phyloP scores from a whole-genome alignment of 176 grass and related monocot species.

The Thalia dealbata region DNA sequence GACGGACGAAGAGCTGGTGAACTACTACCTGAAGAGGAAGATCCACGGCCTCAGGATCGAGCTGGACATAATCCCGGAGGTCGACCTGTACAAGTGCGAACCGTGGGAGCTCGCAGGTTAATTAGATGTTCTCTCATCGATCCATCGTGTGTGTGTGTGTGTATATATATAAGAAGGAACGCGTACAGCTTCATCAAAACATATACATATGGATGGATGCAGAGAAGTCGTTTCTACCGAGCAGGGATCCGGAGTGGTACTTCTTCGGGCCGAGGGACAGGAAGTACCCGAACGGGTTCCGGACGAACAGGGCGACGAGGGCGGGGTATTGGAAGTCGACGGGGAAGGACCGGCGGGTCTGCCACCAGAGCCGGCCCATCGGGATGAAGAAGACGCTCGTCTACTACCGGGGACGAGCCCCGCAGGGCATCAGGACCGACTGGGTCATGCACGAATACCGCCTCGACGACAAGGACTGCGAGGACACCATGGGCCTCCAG shows the following conservation, averaged over 20 bases:
- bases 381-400: conserved; percentile 99
- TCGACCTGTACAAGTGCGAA: conserved; percentile 98
- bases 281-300: conserved; percentile 83
- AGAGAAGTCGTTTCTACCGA: conserved; percentile 98
- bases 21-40: conserved; percentile 99
- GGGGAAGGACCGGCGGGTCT: conserved; percentile 78
- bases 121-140: no score
- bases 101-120: conserved; percentile 92
- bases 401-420: conserved; percentile 89
- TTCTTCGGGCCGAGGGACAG: conserved; percentile 88
- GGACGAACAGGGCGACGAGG: conserved; percentile 82
- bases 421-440: conserved; percentile 79
- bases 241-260: conserved; percentile 98
- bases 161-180: no score
- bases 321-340: conserved; percentile 98
- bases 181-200: no score
- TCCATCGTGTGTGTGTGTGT: no score
- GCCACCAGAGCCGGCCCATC: conserved; percentile 53
- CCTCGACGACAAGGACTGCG: conserved; percentile 86
- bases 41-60: conserved; percentile 92
- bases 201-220: not conserved
- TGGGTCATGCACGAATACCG: conserved; percentile 99
- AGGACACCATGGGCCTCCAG: conserved; percentile 77
- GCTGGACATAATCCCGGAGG: conserved; percentile 95
- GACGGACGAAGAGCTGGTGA: conserved; percentile 88